A percentile compares a stretch with the other conserved stretches of the same genome.
These are phyloP conservation scores for Lasiosphaeria hispida DNA, from an alignment of 495 filamentous ascomycete genomes.

Conservation along the genomic window DNA sequence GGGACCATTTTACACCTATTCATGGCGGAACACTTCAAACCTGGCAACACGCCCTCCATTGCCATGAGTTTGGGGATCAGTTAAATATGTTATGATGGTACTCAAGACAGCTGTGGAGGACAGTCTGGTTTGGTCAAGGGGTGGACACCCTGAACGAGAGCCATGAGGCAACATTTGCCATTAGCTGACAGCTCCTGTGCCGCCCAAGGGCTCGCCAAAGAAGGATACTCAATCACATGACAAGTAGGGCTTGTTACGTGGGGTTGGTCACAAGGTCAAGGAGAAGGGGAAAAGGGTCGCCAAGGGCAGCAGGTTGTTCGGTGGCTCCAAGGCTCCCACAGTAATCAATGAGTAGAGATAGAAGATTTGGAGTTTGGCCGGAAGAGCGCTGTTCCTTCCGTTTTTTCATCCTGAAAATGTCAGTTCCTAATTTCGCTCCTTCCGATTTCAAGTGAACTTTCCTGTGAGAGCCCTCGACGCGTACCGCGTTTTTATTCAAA, in stretches of 20 bases:
- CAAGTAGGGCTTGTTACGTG: neutral
- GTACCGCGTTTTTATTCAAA: too few species aligned
- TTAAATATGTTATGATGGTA: neutral
- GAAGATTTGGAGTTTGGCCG: too few species aligned
- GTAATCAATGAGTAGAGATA: too few species aligned
- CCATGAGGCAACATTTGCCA: constrained; percentile 1
- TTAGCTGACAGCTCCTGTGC: neutral
- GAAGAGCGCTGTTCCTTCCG: too few species aligned
- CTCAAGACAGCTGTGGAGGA: constrained; percentile 1
- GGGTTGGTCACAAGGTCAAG: too few species aligned
- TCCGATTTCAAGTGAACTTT: too few species aligned
- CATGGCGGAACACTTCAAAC: constrained; percentile 2
- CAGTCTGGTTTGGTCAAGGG: constrained; percentile 1
- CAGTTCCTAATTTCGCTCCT: too few species aligned
- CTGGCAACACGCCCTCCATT: neutral
- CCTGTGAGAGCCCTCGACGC: too few species aligned
- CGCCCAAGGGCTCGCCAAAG: neutral
- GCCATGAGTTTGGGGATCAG: neutral
- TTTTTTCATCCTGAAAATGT: too few species aligned
- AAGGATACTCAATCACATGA: neutral
- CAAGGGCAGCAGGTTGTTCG: too few species aligned
- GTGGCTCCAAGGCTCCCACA: too few species aligned
- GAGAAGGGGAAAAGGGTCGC: too few species aligned
- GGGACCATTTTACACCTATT: neutral
- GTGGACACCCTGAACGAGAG: neutral